Conservation (phyloP, 1,139 yeast genomes). For the Candida mesenterica region DNA sequence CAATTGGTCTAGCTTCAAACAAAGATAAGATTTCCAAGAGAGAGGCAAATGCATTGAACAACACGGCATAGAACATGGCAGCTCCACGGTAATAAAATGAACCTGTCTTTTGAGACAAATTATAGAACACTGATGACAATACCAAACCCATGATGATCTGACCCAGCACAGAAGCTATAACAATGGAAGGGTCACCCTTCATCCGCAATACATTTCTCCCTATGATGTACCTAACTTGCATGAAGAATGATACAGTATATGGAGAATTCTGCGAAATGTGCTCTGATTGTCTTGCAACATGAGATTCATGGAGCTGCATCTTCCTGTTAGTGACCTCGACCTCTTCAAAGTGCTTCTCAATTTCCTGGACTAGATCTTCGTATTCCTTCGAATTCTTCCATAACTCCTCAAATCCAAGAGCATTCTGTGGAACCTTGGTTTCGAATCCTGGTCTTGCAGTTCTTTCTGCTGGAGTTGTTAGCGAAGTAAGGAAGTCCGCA, state of each 20-base stretch:
- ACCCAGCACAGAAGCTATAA: conserved; percentile 57
- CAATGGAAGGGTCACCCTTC: conserved; percentile 64
- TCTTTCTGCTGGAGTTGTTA: conserved; percentile 57
- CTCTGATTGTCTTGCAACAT: conserved; percentile 57
- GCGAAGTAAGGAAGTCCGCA: conserved; percentile 58
- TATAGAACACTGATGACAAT: conserved; percentile 73
- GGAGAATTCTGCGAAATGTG: conserved; percentile 55
- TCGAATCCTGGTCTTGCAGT: conserved; percentile 52
- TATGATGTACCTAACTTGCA: conserved; percentile 64
- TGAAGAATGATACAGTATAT: conserved; percentile 60
- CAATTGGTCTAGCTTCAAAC: conserved; percentile 72
- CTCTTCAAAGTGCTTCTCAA: conserved; percentile 30
- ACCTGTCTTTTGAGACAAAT: conserved; percentile 38
- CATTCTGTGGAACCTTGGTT: conserved; percentile 61
- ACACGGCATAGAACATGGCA: conserved; percentile 70
- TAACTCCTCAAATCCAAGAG: conserved; percentile 62
- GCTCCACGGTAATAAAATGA: conserved; percentile 71
- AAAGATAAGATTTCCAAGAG: conserved; percentile 69
- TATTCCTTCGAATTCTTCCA: conserved; percentile 65
- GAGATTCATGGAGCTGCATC: conserved; percentile 46
- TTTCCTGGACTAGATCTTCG: conserved; percentile 27
- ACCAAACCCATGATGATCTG: conserved; percentile 74
- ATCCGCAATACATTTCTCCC: conserved; percentile 63
- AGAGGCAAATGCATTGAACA: conserved; percentile 75
- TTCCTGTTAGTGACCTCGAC: conserved; percentile 18